Conservation (phyloP, 2,329 filamentous ascomycete species). For the Trichoderma harzianum region DNA sequence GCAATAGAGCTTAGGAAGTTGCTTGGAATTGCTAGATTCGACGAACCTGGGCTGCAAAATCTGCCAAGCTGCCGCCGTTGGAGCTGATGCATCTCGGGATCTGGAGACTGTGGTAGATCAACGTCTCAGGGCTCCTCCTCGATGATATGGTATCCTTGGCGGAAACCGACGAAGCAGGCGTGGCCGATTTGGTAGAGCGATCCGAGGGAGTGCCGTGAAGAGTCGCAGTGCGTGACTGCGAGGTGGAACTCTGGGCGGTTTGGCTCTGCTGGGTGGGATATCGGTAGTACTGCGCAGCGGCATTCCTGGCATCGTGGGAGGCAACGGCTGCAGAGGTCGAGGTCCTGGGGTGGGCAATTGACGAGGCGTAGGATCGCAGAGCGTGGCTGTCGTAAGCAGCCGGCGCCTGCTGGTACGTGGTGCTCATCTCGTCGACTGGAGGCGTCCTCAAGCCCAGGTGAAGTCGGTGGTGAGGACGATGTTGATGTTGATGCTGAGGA, state of each 20-base stretch:
- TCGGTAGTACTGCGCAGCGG: conserved; percentile 28
- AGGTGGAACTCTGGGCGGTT: conserved; percentile 1
- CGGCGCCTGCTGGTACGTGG: conserved; percentile 48
- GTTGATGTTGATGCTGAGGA: background rate
- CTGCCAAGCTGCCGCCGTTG: conserved; percentile 70
- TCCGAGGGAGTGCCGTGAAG: conserved; percentile 4
- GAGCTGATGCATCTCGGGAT: conserved; percentile 74
- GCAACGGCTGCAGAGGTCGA: conserved; percentile 21
- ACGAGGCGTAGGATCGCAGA: conserved; percentile 38
- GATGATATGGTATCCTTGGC: conserved; percentile 28
- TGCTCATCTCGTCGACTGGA: conserved; percentile 51
- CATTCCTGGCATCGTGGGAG: background rate
- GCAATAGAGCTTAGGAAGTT: background rate
- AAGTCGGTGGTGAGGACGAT: background rate
- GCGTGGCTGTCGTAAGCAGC: conserved; percentile 47
- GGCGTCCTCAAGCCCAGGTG: conserved; percentile 47
- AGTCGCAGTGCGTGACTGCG: conserved; percentile 19
- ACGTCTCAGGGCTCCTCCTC: conserved; percentile 40
- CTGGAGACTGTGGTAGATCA: conserved; percentile 60
- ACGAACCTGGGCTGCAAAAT: conserved; percentile 77
- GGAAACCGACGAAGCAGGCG: background rate
- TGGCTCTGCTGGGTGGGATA: conserved; percentile 28
- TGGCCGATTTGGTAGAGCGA: conserved; percentile 4
- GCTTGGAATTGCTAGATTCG: background rate
- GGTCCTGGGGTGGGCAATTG: conserved; percentile 33